Conservation (phyloP, 176 grass and related monocot species). For the Oryza australiensis region DNA sequence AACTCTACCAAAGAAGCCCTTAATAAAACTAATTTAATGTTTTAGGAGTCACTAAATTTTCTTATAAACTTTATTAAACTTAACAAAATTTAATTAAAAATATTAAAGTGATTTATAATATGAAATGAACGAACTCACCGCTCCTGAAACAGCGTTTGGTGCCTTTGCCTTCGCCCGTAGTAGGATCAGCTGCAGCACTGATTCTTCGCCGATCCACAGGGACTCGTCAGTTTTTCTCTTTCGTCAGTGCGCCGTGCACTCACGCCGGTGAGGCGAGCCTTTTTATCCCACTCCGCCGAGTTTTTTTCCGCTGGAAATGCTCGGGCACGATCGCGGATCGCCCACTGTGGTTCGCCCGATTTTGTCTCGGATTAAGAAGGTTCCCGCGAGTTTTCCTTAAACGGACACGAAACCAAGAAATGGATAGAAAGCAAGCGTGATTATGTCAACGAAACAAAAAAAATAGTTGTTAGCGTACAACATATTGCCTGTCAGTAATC, state of each 20-base stretch:
- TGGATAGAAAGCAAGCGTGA: not conserved
- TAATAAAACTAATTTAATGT: no score
- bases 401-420: not conserved
- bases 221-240: not conserved
- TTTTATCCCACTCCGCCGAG: conserved; percentile 25
- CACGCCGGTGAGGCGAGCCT: not conserved
- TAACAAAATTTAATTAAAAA: no score
- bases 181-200: not conserved
- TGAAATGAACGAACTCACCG: no score
- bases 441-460: not conserved
- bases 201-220: conserved; percentile 19
- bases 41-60: no score
- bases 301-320: conserved; percentile 3
- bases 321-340: conserved; percentile 10
- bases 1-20: no score
- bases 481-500: not conserved
- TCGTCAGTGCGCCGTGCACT: conserved; percentile 26
- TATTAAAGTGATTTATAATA: no score
- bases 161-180: not conserved
- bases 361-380: not conserved
- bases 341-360: not conserved
- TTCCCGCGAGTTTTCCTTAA: conserved; percentile 20
- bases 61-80: no score
- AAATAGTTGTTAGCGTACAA: not conserved
- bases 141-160: not conserved